phyloP scores from a whole-genome alignment of 75 land plant genomes.

The Selaginella tamariscina region DNA sequence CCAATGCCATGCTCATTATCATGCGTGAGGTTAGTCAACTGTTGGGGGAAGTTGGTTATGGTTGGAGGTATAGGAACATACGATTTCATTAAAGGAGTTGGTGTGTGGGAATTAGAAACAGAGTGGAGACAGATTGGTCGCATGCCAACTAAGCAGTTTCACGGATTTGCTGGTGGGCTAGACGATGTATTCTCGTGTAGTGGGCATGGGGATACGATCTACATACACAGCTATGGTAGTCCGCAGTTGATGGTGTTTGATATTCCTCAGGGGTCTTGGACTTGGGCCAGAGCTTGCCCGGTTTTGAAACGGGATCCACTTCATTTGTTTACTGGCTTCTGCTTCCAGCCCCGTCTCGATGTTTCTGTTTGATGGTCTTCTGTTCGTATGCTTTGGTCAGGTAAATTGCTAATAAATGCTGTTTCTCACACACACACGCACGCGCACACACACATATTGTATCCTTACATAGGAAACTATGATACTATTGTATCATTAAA shows the following conservation, averaged over 20 bases:
- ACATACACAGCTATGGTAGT: constrained; percentile 71
- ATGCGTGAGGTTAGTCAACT: constrained; percentile 63
- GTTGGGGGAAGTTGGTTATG: constrained; percentile 59
- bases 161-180: constrained; percentile 62
- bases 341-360: constrained; percentile 68
- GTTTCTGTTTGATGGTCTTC: constrained; percentile 11
- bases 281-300: constrained; percentile 70
- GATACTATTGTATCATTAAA: no score
- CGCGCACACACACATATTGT: no score
- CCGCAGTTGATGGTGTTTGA: constrained; percentile 58
- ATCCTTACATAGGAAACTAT: no score
- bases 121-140: constrained; percentile 61
- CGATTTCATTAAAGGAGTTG: constrained; percentile 70
- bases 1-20: constrained; percentile 59
- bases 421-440: no score
- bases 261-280: constrained; percentile 48
- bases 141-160: constrained; percentile 65
- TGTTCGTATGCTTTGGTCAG: no score
- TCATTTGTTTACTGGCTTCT: constrained; percentile 71
- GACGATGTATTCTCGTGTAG: constrained; percentile 82
- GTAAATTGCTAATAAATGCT: no score
- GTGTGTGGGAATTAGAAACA: constrained; percentile 51
- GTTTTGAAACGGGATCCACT: constrained; percentile 60
- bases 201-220: constrained; percentile 56
- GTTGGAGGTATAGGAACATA: constrained; percentile 82